Evolutionary conservation across 2,329 filamentous ascomycete genomes (phyloP), one percentile per base, ranked within the genome.

Genomic region (Eutypa lata): DNA sequence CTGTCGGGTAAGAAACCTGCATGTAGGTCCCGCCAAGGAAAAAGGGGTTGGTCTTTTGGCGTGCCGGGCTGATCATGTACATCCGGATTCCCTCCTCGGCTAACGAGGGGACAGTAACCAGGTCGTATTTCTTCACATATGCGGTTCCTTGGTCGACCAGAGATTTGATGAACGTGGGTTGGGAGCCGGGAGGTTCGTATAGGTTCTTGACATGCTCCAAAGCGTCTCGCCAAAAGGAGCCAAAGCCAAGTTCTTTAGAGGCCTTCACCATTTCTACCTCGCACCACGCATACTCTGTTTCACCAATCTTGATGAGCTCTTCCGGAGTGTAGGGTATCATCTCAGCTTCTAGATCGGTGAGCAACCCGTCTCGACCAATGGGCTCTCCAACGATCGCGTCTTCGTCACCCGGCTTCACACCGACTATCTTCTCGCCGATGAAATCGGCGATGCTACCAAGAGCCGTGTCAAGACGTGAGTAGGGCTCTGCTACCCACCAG

Each of bases 321-420:
- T 83, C 79, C 0, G 82, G 82, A 0, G 75, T 72, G 58, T 84
- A 85, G 0, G 79, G 75, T 48, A 85, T 82, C 73, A 82, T 76
- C 63, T 85, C 81, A 1, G 76, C 74, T 52, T 77, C 71, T 1
- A 86, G 71, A 48, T 83, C 80, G 11, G 72, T 71, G 1, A 80
- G 64, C 1, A 85, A 67, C 0, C 75, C 79, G 0, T 75, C 71
- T 3, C 74, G 66, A 1, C 82, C 81, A 47, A 84, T 80, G 0
- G 81, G 81, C 55, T 84, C 74, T 7, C 81, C 81, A 26, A 84
- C 73, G 48, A 84, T 83, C 7, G 76, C 74, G 49, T 80, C 75
- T 1, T 73, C 66, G 47, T 76, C 71, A 2, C 66, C 69, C 0
- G 68, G 67, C 1, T 69, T 63, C 49, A 80, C 71, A 3, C 78